Evolutionary conservation across 306 rosid species (phyloP), one percentile per base, ranked within the genome.

Genomic region (Cucurbita pepo): DNA sequence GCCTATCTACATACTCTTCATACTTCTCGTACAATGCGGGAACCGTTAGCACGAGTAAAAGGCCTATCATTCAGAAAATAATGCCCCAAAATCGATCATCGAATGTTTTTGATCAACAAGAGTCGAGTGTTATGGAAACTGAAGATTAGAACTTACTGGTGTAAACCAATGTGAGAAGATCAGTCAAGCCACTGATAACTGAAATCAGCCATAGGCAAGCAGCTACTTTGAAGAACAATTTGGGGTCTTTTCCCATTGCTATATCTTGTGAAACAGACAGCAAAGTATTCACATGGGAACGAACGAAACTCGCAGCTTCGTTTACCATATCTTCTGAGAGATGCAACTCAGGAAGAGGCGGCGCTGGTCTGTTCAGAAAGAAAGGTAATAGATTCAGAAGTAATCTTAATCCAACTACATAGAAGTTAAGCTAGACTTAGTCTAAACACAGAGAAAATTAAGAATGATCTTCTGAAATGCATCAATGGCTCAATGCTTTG

Each of bases 261-360:
- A 30, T 30, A 30, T 88, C 86, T 78, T 85, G 96, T 72, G 90
- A 88, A 79, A 82, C 95, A 56, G 87, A 81, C 54, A 95, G 87
- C 66, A 91, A 69, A 60, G 73, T 69, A 69, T 95, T 95, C 30
- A 90, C 83, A 74, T 38, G 82, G 69, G 62, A 71, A 45, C 88
- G 84, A 65, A 91, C 62, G 77, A 89, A 83, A 78, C 83, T 22
- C 25, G 89, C 88, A 15, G 78, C 82, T 83, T 84, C 92, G 15
- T 88, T 84, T 43, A 84, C 95, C 82, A 82, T 82, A 86, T 91
- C 99, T 78, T 95, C 95, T 57, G 97, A 84, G 12, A 95, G 77
- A 75, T 88, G 87, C 84, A 95, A 76, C 50, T 83, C 81, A 11
- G 99, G 99, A 69, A 95, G 89, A 69, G 97, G 97, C 59, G 96